Conservation (phyloP, 2,329 filamentous ascomycete species). For the Rachicladosporium sp. region DNA sequence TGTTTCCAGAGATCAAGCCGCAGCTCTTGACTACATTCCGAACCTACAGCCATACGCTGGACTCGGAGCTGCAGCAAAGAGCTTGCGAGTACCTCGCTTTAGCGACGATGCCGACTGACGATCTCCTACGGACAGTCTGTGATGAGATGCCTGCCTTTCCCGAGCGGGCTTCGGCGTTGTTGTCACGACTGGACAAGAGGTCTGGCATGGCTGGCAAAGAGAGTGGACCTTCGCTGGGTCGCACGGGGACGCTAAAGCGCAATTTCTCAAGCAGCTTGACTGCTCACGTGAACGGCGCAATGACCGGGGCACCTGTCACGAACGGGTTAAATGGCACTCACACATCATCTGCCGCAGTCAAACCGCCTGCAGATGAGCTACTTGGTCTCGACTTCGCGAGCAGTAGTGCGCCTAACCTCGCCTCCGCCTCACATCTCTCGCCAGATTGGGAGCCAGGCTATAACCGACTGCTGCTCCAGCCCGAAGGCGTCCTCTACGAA, state of each 20-base stretch:
- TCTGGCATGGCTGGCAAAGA: slow-evolving; percentile 79
- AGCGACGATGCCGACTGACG: slow-evolving; percentile 75
- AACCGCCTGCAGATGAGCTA: slow-evolving; percentile 46
- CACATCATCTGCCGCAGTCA: slow-evolving; percentile 15
- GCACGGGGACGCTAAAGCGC: slow-evolving; percentile 72
- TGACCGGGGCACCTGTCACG: slow-evolving; percentile 18
- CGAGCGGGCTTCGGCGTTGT: slow-evolving; percentile 77
- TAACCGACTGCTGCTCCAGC: slow-evolving; percentile 63
- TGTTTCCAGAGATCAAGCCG: slow-evolving; percentile 97
- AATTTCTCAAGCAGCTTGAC: slow-evolving; percentile 53
- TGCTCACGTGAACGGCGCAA: slow-evolving; percentile 27
- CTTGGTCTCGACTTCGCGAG: slow-evolving; percentile 68
- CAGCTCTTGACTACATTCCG: slow-evolving; percentile 84
- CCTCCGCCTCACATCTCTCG: slow-evolving; percentile 81
- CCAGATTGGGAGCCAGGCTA: slow-evolving; percentile 91
- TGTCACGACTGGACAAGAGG: slow-evolving; percentile 89
- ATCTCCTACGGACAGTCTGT: slow-evolving; percentile 82
- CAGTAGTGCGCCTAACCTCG: slow-evolving; percentile 63
- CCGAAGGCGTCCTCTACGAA: slow-evolving; percentile 86
- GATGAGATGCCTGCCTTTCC: slow-evolving; percentile 99
- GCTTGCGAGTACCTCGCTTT: slow-evolving; percentile 89
- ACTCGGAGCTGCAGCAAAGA: slow-evolving; percentile 89
- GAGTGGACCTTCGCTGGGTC: slow-evolving; percentile 48
- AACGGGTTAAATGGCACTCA: slow-evolving; percentile 12
- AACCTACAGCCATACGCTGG: slow-evolving; percentile 84